Percentiles rank a stretch among this genome's conserved stretches.
phyloP scores from a whole-genome alignment of 2,329 filamentous ascomycete species.

The Alternaria conjuncta region DNA sequence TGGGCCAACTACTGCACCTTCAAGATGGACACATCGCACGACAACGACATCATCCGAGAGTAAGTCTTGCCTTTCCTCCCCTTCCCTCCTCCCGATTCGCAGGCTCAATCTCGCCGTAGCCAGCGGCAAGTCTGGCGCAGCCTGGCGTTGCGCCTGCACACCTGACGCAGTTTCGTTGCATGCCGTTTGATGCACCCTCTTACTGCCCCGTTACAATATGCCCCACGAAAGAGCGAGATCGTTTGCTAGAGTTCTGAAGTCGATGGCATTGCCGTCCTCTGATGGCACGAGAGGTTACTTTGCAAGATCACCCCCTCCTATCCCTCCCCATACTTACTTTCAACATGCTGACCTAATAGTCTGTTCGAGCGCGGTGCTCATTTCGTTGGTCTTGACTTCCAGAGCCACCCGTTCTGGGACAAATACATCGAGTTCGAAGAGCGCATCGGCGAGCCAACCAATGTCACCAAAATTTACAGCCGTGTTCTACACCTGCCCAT shows the following conservation, averaged over 20 bases:
- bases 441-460: conserved; percentile 63
- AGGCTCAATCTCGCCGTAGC: conserved; percentile 38
- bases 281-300: conserved; percentile 17
- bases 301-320: conserved; percentile 22
- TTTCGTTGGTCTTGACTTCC: conserved; percentile 88
- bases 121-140: conserved; percentile 21
- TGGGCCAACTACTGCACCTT: conserved; percentile 98
- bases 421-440: conserved; percentile 98
- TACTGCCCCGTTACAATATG: conserved; percentile 42
- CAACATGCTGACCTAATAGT: conserved; percentile 56
- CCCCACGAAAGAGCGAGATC: conserved; percentile 19
- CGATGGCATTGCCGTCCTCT: conserved; percentile 17
- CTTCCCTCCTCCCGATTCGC: conserved; percentile 23
- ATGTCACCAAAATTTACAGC: conserved; percentile 81
- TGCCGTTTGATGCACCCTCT: conserved; percentile 46
- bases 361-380: conserved; percentile 89
- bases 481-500: conserved; percentile 89
- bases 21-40: conserved; percentile 97
- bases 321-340: neutral
- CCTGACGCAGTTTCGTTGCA: conserved; percentile 29
- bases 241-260: conserved; percentile 15
- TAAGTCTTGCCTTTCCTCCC: conserved; percentile 70
- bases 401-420: conserved; percentile 97
- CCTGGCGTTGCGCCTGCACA: conserved; percentile 21
- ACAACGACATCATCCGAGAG: conserved; percentile 96